These are phyloP conservation scores for Parathielavia appendiculata DNA, from an alignment of 495 filamentous ascomycete species.

Conservation along the genomic window DNA sequence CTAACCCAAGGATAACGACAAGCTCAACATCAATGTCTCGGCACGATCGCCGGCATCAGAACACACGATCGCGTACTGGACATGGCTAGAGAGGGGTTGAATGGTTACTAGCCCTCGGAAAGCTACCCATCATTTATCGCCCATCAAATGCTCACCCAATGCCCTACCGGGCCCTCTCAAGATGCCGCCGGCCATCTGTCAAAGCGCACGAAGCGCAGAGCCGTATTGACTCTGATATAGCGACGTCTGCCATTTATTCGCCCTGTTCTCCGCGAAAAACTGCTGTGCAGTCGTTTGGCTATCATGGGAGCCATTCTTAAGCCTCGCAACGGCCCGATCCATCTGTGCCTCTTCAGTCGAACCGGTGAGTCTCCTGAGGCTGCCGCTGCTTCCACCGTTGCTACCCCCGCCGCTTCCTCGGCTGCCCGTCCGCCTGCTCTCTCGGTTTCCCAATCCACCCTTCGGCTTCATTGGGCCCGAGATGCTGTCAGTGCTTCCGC, in stretches of 20 bases:
- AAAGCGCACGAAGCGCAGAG: neutral
- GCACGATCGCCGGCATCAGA: no score
- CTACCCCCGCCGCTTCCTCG: slow-evolving; percentile 7
- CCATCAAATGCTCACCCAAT: no score
- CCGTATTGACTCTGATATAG: slow-evolving; percentile 25
- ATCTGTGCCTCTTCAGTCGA: neutral
- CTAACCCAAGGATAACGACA: no score
- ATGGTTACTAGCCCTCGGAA: no score
- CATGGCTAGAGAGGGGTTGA: no score
- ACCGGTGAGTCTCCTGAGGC: neutral
- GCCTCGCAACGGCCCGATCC: slow-evolving; percentile 5
- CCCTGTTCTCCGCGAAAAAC: slow-evolving; percentile 20
- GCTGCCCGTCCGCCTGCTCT: slow-evolving; percentile 20
- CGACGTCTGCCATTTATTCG: slow-evolving; percentile 39
- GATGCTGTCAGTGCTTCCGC: neutral
- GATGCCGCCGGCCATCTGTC: neutral
- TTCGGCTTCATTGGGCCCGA: slow-evolving; percentile 20
- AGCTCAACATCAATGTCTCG: no score
- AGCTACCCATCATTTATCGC: no score
- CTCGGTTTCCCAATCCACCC: slow-evolving; percentile 8
- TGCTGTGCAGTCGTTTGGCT: neutral
- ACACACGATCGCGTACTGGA: no score
- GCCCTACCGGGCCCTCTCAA: neutral
- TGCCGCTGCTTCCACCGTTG: slow-evolving; percentile 6
- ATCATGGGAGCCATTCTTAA: neutral